Evolutionary conservation across 2,329 filamentous ascomycete species (phyloP).

Genomic region (Ascochyta lentis): DNA sequence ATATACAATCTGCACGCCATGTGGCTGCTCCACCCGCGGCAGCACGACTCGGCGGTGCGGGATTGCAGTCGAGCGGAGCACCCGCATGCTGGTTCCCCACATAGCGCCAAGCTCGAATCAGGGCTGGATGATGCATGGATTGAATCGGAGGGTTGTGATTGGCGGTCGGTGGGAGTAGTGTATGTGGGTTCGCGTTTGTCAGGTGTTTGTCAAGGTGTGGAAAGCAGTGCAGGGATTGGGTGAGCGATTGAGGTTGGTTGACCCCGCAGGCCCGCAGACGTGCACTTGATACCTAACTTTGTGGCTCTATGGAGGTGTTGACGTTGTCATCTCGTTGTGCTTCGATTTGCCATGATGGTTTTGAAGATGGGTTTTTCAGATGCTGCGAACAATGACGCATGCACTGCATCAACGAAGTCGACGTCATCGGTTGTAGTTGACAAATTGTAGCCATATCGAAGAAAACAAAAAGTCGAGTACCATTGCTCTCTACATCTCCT

Average conservation of each 20-base stretch:
- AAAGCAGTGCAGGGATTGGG: neutral
- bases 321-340: no score
- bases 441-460: constrained; percentile 4
- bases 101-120: constrained; percentile 22
- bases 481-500: no score
- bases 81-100: constrained; percentile 31
- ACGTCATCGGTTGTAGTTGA: constrained; percentile 7
- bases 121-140: constrained; percentile 16
- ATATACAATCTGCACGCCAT: constrained; percentile 10
- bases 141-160: constrained; percentile 18
- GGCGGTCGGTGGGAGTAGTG: constrained; percentile 4
- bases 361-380: neutral
- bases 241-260: neutral
- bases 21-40: constrained; percentile 11
- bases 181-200: constrained; percentile 14
- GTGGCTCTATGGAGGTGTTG: no score
- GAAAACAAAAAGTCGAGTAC: neutral
- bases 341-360: no score
- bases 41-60: constrained; percentile 24
- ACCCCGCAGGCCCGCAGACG: neutral
- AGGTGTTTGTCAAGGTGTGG: constrained; percentile 23
- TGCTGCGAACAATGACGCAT: constrained; percentile 3
- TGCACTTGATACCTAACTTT: neutral
- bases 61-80: neutral
- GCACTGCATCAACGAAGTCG: neutral